phyloP scores from a whole-genome alignment of 495 filamentous ascomycete genomes.

The Parmelia sp. region DNA sequence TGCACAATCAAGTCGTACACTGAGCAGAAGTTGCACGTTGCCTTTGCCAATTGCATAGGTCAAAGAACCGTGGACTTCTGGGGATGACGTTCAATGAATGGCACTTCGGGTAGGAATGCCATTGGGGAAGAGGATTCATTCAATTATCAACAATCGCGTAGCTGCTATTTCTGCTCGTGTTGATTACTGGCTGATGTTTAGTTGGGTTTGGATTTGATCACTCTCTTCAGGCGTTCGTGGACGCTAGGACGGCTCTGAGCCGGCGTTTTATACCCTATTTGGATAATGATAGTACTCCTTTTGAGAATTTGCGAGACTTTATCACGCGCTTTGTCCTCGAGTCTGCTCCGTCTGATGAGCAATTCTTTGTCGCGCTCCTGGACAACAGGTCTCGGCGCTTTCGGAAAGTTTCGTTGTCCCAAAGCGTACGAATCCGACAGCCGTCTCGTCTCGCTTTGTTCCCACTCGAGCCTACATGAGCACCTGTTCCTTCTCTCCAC shows the following conservation, averaged over 20 bases:
- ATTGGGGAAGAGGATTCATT: neutral
- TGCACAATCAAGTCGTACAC: neutral
- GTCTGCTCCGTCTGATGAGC: neutral
- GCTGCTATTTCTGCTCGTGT: neutral
- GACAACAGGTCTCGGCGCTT: neutral
- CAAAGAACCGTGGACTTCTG: neutral
- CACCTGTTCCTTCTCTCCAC: neutral
- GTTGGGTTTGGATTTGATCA: neutral
- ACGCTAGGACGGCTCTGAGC: neutral
- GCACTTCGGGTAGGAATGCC: neutral
- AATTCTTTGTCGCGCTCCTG: neutral
- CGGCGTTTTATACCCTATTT: neutral
- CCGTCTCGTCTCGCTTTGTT: neutral
- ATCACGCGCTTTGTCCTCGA: neutral
- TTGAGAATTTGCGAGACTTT: neutral
- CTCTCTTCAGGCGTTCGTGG: neutral
- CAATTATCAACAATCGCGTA: neutral
- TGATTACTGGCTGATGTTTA: neutral
- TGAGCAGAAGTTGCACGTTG: neutral
- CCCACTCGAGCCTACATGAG: neutral
- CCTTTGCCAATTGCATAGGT: neutral
- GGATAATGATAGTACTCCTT: neutral
- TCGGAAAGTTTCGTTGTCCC: neutral
- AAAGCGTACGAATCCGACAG: neutral
- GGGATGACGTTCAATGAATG: neutral